These are phyloP conservation scores for Dioszegia aurantiaca DNA, from an alignment of 768 basidiomycete genomes.

Conservation along the genomic window DNA sequence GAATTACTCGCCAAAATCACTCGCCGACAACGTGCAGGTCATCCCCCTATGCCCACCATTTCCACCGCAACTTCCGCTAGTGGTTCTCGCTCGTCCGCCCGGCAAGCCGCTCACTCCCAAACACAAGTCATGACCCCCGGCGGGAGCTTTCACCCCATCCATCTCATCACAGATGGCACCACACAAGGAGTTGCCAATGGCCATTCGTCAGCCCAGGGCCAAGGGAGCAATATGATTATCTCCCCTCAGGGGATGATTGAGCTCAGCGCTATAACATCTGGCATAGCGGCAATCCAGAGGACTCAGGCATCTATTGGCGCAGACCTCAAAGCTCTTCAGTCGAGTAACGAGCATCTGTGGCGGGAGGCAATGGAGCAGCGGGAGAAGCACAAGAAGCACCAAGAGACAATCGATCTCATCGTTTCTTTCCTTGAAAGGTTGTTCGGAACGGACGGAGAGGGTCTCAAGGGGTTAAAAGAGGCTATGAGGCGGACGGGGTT, in stretches of 20 bases:
- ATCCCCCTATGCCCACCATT: conserved; percentile 22
- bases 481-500: conserved; percentile 42
- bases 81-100: conserved; percentile 3
- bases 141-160: conserved; percentile 16
- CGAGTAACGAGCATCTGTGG: conserved; percentile 86
- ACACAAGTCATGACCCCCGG: conserved; percentile 2
- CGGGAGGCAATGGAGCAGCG: conserved; percentile 77
- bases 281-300: conserved; percentile 80
- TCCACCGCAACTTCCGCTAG: conserved; percentile 13
- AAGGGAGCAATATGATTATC: conserved; percentile 23
- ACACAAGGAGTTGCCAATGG: conserved; percentile 34
- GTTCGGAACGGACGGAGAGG: conserved; percentile 58
- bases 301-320: conserved; percentile 89
- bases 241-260: conserved; percentile 57
- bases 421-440: conserved; percentile 91
- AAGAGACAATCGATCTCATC: conserved; percentile 93
- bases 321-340: conserved; percentile 83
- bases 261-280: conserved; percentile 71
- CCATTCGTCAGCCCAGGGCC: conserved; percentile 13
- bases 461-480: conserved; percentile 40
- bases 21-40: conserved; percentile 59
- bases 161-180: conserved; percentile 44
- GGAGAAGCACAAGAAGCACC: conserved; percentile 81
- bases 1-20: conserved; percentile 83
- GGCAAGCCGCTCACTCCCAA: neutral